Conservation (phyloP, 2,329 filamentous ascomycete genomes). For the Cladobotryum mycophilum region DNA sequence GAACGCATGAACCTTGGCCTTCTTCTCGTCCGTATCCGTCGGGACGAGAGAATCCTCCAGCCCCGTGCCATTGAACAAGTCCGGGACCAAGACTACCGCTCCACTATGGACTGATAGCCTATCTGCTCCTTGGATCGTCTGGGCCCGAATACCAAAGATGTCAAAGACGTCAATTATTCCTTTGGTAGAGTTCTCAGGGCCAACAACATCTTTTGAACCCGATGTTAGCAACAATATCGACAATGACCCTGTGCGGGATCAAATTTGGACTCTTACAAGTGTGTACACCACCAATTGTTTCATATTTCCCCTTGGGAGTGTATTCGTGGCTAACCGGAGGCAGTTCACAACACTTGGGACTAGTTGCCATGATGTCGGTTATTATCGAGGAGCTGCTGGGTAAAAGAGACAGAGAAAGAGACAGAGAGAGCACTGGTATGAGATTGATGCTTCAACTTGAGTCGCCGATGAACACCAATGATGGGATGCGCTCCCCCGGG, state of each 20-base stretch:
- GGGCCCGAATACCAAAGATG: slow-evolving; percentile 39
- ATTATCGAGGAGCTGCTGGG: background rate
- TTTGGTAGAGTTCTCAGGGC: slow-evolving; percentile 26
- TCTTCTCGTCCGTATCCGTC: slow-evolving; percentile 39
- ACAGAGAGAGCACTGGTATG: background rate
- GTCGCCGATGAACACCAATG: background rate
- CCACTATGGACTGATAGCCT: slow-evolving; percentile 31
- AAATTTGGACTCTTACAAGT: slow-evolving; percentile 31
- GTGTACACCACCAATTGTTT: slow-evolving; percentile 33
- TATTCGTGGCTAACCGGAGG: slow-evolving; percentile 35
- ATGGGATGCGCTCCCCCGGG: background rate
- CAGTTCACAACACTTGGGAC: slow-evolving; percentile 24
- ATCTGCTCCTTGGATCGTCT: slow-evolving; percentile 44
- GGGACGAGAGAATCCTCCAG: slow-evolving; percentile 31
- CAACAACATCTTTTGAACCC: slow-evolving; percentile 26
- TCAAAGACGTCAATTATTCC: slow-evolving; percentile 43
- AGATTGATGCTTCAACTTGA: background rate
- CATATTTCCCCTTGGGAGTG: slow-evolving; percentile 33
- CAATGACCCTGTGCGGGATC: background rate
- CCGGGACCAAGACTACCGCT: slow-evolving; percentile 35
- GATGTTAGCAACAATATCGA: background rate
- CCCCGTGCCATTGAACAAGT: slow-evolving; percentile 32
- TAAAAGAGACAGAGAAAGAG: background rate
- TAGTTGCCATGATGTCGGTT: slow-evolving; percentile 8
- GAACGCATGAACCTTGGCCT: slow-evolving; percentile 26